These are phyloP conservation scores for Thuja plicata DNA, from an alignment of 83 land plant genomes.

Conservation along the genomic window DNA sequence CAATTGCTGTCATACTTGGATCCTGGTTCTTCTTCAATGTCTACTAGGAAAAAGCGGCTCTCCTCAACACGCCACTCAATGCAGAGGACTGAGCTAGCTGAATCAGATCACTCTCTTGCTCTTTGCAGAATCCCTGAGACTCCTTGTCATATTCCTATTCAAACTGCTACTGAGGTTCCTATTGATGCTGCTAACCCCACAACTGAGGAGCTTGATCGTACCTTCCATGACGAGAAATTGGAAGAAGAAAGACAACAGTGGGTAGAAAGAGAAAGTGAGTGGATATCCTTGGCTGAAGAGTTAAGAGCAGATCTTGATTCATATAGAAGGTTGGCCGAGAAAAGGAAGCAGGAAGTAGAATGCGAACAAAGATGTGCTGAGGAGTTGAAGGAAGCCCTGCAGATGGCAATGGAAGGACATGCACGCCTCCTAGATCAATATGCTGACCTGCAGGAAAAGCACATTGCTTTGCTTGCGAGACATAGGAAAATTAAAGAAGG, in stretches of 20 bases:
- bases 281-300: conserved; percentile 78
- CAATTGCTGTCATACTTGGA: conserved; percentile 52
- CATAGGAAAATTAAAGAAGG: conserved; percentile 71
- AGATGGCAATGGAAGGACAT: conserved; percentile 82
- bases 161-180: not conserved
- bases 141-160: conserved; percentile 13
- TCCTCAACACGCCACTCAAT: conserved; percentile 17
- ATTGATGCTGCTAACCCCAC: not conserved
- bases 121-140: conserved; percentile 2
- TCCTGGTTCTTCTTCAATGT: conserved; percentile 19
- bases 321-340: conserved; percentile 52
- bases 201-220: not conserved
- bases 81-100: conserved; percentile 8
- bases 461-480: conserved; percentile 55
- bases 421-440: conserved; percentile 87
- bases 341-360: conserved; percentile 53
- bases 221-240: conserved; percentile 19
- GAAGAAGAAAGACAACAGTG: conserved; percentile 62
- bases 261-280: conserved; percentile 78
- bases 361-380: conserved; percentile 62
- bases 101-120: not conserved
- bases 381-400: conserved; percentile 84
- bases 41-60: conserved; percentile 30
- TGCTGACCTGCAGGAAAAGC: conserved; percentile 92
- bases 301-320: conserved; percentile 61